These are phyloP conservation scores for Naganishia onofrii DNA, from an alignment of 768 basidiomycete genomes.

Conservation along the genomic window DNA sequence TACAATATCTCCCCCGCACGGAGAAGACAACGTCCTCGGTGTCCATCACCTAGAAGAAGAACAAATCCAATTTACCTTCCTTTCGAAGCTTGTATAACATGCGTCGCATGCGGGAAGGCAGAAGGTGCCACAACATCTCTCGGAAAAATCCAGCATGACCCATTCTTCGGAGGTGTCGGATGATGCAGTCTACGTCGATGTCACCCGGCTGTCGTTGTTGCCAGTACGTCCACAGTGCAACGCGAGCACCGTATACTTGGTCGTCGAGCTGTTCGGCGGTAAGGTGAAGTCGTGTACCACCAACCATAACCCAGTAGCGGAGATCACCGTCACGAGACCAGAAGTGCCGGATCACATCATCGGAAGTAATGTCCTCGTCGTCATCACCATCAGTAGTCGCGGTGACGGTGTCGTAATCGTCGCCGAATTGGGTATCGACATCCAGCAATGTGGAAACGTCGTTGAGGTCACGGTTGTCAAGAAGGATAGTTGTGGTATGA, in stretches of 20 bases:
- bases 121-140: neutral
- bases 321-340: neutral
- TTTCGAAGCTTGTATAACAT: neutral
- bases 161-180: neutral
- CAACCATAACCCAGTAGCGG: neutral
- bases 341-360: neutral
- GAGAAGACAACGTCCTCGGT: no score
- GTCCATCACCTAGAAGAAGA: neutral
- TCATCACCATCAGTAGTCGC: neutral
- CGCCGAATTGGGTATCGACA: no score
- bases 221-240: neutral
- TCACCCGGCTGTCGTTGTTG: neutral
- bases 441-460: no score
- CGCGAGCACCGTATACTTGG: neutral
- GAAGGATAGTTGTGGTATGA: no score
- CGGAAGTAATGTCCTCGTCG: neutral
- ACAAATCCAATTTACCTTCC: neutral
- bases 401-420: no score
- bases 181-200: neutral
- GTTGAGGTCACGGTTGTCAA: no score
- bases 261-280: neutral
- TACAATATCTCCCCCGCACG: no score
- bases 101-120: neutral
- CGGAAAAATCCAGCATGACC: neutral
- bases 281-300: neutral